phyloP scores from a whole-genome alignment of 768 basidiomycete genomes.

The Chiua virens region DNA sequence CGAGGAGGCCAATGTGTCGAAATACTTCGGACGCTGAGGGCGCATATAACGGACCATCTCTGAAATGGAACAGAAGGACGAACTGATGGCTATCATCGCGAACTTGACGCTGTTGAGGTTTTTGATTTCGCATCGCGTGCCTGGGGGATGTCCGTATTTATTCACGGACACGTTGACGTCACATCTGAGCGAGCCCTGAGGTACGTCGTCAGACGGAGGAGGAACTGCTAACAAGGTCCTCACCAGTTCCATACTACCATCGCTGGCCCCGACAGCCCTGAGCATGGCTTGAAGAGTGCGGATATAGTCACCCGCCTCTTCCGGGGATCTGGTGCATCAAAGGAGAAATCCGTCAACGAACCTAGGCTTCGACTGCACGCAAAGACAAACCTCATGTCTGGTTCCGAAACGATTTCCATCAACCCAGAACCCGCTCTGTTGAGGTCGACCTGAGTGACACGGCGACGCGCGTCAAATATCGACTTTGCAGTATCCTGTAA shows the following conservation, averaged over 20 bases:
- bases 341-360: not conserved
- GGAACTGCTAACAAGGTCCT: constrained; percentile 8
- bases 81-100: constrained; percentile 84
- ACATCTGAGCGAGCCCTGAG: constrained; percentile 87
- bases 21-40: constrained; percentile 76
- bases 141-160: constrained; percentile 54
- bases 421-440: constrained; percentile 88
- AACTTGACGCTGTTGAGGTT: constrained; percentile 92
- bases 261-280: constrained; percentile 82
- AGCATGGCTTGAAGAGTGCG: constrained; percentile 77
- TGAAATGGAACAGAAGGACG: constrained; percentile 19
- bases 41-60: not conserved
- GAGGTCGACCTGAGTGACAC: constrained; percentile 70
- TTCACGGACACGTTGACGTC: constrained; percentile 96
- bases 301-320: constrained; percentile 89
- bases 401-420: constrained; percentile 95
- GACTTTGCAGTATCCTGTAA: constrained; percentile 90
- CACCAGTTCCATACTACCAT: constrained; percentile 97
- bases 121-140: constrained; percentile 94
- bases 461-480: constrained; percentile 51
- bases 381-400: constrained; percentile 67
- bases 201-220: constrained; percentile 1
- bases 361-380: not conserved
- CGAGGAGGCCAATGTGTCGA: constrained; percentile 68
- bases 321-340: constrained; percentile 56